Base-by-base conservation (phyloP, 2,329 filamentous ascomycete species). In the Polytolypa hystricis region DNA sequence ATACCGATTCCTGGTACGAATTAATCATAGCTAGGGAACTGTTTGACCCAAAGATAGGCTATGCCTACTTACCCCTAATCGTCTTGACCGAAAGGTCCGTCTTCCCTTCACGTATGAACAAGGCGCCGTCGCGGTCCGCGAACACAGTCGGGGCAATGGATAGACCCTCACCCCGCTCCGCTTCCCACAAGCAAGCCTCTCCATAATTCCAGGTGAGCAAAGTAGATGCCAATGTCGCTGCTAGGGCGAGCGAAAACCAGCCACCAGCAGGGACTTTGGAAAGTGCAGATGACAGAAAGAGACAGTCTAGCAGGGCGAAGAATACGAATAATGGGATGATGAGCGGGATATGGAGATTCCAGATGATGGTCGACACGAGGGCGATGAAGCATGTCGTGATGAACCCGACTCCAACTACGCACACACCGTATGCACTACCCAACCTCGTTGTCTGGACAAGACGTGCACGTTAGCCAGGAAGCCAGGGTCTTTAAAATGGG, bases 141-240 rank as follows among this genome's bases (percentile, higher is more conserved):
- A 47, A 34, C 11, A 44, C 15, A 11, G 45, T 42, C 23, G 51
- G 44, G 3, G 52, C 35, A 66, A 61, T 42, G 64, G 61, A 42
- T 64, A 67, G 4, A 67, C 65, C 29, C 66, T 84, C 79, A 38
- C 70, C 65, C 1, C 69, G 67, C 58, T 87, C 81, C 2, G 81
- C 75, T 5, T 60, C 61, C 81, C 82, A 87, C 52, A 87, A 82
- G 42, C 75, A 70, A 51, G 85, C 80, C 54, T 87, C 86, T 11
- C 82, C 82, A 48, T 77, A 87, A 20, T 82, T 73, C 82, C 82
- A 87, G 8, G 86, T 67, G 2, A 84, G 65, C 50, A 87, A 81
- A 29, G 85, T 57, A 29, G 58, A 62, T 0, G 77, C 71, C 2
- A 87, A 68, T 6, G 81, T 60, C 3, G 65, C 62, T 0, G 80